Percentiles rank a stretch among this genome's conserved stretches.
These are phyloP conservation scores for Venturia effusa DNA, from an alignment of 2,329 filamentous ascomycete species.

Conservation along the genomic window DNA sequence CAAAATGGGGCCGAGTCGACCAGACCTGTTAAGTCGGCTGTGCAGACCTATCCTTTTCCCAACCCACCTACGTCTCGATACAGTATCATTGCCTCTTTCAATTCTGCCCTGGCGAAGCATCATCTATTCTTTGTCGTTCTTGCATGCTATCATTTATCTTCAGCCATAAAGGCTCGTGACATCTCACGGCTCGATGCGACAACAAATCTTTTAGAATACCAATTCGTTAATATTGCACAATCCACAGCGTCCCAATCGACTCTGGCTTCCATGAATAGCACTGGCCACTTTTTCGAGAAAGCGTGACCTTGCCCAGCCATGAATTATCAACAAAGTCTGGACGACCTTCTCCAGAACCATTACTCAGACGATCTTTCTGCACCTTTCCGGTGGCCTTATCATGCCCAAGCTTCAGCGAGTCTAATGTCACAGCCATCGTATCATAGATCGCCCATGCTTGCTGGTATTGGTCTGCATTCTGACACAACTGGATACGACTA, in stretches of 20 bases:
- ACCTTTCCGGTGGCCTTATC: background rate
- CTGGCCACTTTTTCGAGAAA: background rate
- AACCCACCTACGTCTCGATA: background rate
- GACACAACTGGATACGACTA: background rate
- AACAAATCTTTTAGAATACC: background rate
- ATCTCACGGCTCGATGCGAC: background rate
- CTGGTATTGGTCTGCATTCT: background rate
- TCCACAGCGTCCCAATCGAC: background rate
- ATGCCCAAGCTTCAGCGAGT: background rate
- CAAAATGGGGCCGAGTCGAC: constrained; percentile 2
- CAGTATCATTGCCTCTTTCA: background rate
- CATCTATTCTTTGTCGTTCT: background rate
- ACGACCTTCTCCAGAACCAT: background rate
- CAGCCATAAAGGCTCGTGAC: background rate
- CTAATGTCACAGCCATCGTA: background rate
- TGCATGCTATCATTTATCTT: background rate
- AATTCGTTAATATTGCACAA: background rate
- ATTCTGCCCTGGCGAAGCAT: background rate
- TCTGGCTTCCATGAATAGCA: background rate
- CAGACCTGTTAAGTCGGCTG: background rate
- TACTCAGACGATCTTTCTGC: background rate
- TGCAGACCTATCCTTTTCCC: background rate
- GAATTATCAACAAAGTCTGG: background rate
- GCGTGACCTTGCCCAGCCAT: background rate
- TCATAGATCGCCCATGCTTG: background rate